Evolutionary conservation across 2,329 filamentous ascomycete genomes (phyloP).

Genomic region (Aspergillus sp.): DNA sequence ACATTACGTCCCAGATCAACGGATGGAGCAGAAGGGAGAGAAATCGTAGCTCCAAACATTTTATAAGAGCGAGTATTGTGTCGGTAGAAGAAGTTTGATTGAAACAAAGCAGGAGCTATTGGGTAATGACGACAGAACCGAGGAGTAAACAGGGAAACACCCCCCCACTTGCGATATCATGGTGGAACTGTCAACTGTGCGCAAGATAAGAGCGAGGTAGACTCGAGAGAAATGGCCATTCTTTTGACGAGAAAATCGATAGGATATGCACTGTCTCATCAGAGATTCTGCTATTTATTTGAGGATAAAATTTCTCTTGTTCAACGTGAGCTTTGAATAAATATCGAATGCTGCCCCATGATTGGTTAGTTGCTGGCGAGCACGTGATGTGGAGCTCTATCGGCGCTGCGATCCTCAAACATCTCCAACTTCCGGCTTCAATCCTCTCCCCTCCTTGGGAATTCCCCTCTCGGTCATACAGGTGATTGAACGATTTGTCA

Average conservation of each 20-base stretch:
- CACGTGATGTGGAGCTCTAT: background rate
- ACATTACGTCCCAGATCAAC: constrained; percentile 6
- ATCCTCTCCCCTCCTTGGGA: background rate
- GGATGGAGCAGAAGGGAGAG: constrained; percentile 3
- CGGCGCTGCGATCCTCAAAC: too few species aligned
- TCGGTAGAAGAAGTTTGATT: background rate
- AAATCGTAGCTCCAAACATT: background rate
- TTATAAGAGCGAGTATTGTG: background rate
- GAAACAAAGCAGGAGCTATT: too few species aligned
- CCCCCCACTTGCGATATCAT: too few species aligned
- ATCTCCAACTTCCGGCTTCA: background rate
- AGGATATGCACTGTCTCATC: too few species aligned
- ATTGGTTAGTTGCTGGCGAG: background rate
- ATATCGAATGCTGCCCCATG: background rate
- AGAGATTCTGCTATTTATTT: too few species aligned
- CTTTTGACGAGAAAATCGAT: background rate
- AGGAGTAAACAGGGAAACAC: too few species aligned
- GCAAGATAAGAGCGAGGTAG: background rate
- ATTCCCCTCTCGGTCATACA: too few species aligned
- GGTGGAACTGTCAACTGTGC: too few species aligned
- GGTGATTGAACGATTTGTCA: too few species aligned
- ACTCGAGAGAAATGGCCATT: background rate
- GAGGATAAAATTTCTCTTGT: too few species aligned
- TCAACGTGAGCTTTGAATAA: too few species aligned
- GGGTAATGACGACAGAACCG: too few species aligned